phyloP scores from a whole-genome alignment of 352 stramenopile genomes.

The Aphanomyces cochlioides region DNA sequence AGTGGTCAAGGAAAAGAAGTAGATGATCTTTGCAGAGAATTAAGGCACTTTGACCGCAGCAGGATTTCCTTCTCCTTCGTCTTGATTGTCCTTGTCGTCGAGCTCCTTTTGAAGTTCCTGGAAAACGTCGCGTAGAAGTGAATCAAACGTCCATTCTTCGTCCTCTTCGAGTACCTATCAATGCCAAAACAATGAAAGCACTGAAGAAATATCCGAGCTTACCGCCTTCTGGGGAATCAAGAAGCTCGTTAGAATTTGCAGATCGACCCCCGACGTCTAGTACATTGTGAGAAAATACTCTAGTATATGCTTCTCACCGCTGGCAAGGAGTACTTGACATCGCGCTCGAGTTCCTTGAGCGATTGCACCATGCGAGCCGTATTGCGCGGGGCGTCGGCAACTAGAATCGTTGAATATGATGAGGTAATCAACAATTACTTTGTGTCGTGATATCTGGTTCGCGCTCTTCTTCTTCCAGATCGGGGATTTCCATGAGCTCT shows the following conservation, averaged over 20 bases:
- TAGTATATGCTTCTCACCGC: constrained; percentile 36
- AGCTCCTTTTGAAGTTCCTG: constrained; percentile 75
- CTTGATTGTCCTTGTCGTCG: constrained; percentile 66
- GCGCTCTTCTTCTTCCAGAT: constrained; percentile 77
- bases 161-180: constrained; percentile 58
- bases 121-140: constrained; percentile 70
- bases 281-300: background rate
- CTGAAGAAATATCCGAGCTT: constrained; percentile 2
- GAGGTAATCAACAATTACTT: constrained; percentile 31
- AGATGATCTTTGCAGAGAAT: background rate
- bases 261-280: constrained; percentile 52
- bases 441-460: constrained; percentile 71
- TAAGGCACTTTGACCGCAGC: background rate
- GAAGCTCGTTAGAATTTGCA: constrained; percentile 60
- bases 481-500: constrained; percentile 79
- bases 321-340: constrained; percentile 74
- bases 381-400: constrained; percentile 75
- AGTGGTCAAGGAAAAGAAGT: constrained; percentile 60
- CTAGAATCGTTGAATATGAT: constrained; percentile 31
- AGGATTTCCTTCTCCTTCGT: constrained; percentile 14
- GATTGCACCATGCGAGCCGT: constrained; percentile 60
- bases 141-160: constrained; percentile 72
- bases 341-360: constrained; percentile 70
- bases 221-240: constrained; percentile 71
- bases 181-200: constrained; percentile 6